These are phyloP conservation scores for Lantana camara DNA, from an alignment of 257 asterid species.

Conservation along the genomic window DNA sequence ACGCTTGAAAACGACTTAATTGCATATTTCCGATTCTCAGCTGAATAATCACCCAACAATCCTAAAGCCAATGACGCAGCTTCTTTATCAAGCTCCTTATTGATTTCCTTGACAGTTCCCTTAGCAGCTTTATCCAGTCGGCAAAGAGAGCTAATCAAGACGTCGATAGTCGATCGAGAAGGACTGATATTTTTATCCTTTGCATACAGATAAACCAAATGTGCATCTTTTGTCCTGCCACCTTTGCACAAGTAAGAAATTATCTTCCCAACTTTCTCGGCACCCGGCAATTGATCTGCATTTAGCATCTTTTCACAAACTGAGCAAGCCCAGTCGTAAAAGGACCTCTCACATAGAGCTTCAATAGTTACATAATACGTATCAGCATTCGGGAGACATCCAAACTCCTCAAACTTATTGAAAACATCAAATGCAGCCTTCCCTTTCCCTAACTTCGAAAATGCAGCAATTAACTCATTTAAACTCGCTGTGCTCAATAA, in stretches of 20 bases:
- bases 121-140: constrained; percentile 34
- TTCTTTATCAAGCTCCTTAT: constrained; percentile 48
- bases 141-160: constrained; percentile 62
- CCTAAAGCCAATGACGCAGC: constrained; percentile 58
- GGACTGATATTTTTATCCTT: constrained; percentile 57
- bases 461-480: constrained; percentile 55
- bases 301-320: constrained; percentile 75
- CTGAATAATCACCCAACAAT: constrained; percentile 57
- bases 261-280: constrained; percentile 64
- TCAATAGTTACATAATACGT: constrained; percentile 71
- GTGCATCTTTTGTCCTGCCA: constrained; percentile 67
- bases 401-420: constrained; percentile 76
- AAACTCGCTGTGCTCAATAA: constrained; percentile 54
- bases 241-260: constrained; percentile 70
- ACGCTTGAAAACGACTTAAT: constrained; percentile 61
- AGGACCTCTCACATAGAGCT: constrained; percentile 72
- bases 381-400: constrained; percentile 54
- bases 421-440: constrained; percentile 82
- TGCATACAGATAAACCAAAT: constrained; percentile 64
- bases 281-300: constrained; percentile 55
- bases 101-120: constrained; percentile 31
- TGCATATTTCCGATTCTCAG: constrained; percentile 51
- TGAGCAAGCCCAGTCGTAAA: constrained; percentile 59
- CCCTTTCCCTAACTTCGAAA: constrained; percentile 67
- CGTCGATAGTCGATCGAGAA: constrained; percentile 47